These are phyloP conservation scores for Physcomitrium patens DNA, from an alignment of 225 moss, liverwort and hornwort species.

Conservation along the genomic window DNA sequence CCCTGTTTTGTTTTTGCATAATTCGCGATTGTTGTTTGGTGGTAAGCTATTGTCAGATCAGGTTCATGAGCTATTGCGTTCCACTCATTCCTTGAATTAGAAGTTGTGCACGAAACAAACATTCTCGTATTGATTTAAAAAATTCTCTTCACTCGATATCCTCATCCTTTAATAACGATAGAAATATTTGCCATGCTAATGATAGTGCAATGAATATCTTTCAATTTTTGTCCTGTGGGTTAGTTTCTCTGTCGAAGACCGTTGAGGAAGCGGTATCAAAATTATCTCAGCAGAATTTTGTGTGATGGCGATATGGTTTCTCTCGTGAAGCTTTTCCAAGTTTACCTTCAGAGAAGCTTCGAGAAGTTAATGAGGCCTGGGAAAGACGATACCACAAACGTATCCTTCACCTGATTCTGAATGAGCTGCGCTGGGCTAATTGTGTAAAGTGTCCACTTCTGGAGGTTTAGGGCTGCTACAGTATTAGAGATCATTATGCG, in stretches of 20 bases:
- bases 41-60: background rate
- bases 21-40: background rate
- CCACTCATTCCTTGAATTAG: background rate
- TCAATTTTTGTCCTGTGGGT: background rate
- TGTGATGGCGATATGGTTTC: background rate
- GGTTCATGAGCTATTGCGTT: slow-evolving; percentile 2
- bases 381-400: too few relatives aligned
- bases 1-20: background rate
- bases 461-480: background rate
- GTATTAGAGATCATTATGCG: background rate
- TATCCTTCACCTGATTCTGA: too few relatives aligned
- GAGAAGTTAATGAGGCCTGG: background rate
- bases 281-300: background rate
- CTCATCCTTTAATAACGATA: background rate
- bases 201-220: background rate
- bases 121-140: background rate
- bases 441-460: background rate
- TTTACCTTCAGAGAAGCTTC: background rate
- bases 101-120: background rate
- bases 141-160: background rate
- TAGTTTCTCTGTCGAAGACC: background rate
- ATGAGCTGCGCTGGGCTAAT: too few relatives aligned
- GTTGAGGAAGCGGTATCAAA: background rate
- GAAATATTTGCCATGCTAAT: background rate
- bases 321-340: too few relatives aligned